Evolutionary conservation across 192 early-diverging fungal species (phyloP).

Genomic region (Phycomyces blakesleeanus): DNA sequence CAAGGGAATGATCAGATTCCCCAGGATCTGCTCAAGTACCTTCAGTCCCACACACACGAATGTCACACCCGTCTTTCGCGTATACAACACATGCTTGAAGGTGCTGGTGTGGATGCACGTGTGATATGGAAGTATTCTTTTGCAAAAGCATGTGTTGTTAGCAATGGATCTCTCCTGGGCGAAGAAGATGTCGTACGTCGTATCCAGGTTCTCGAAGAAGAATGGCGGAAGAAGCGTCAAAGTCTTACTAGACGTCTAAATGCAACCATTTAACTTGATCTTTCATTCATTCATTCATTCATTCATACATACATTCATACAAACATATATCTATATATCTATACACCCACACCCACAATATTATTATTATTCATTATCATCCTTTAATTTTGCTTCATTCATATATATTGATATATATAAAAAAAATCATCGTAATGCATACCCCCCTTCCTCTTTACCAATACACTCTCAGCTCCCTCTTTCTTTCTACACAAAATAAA

Average conservation of each 20-base stretch:
- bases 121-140: conserved; percentile 37
- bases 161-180: conserved; percentile 21
- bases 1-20: conserved; percentile 1
- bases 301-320: too few species aligned
- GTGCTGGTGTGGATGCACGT: conserved; percentile 25
- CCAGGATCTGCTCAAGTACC: conserved; percentile 13
- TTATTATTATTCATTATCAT: too few species aligned
- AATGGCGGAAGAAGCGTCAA: conserved; percentile 22
- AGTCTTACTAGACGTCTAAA: conserved; percentile 9
- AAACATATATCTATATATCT: too few species aligned
- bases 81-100: conserved; percentile 24
- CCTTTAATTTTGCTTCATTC: too few species aligned
- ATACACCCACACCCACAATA: too few species aligned
- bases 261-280: not conserved
- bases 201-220: conserved; percentile 28
- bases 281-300: too few species aligned
- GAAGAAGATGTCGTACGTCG: conserved; percentile 33
- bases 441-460: too few species aligned
- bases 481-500: too few species aligned
- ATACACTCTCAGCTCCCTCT: too few species aligned
- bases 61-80: conserved; percentile 23
- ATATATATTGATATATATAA: too few species aligned
- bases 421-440: too few species aligned
- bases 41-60: conserved; percentile 30
- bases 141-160: conserved; percentile 27